Base-by-base conservation (phyloP, 306 rosid genomes). In the Delonix regia region DNA sequence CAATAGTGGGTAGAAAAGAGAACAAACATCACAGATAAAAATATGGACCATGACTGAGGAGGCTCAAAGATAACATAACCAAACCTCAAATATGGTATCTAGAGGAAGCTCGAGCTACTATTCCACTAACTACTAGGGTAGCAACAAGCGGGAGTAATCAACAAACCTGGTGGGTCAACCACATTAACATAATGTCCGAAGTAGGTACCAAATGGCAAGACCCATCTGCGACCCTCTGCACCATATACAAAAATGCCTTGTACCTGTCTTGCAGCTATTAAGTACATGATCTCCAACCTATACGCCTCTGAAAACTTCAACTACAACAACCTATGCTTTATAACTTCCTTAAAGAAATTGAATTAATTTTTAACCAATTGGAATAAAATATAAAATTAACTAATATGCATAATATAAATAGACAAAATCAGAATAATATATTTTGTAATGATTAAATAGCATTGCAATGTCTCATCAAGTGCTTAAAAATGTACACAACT, bases 161-260 rank as follows among this genome's bases (percentile, higher is more conserved):
- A 76, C 45, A 16, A 53, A 94, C 98, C 94, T 94, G 97, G 88
- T 94, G 99, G 49, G 90, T 89, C 28, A 94, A 59, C 95, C 94
- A 89, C 89, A 94, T 92, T 64, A 92, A 85, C 81, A 89, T 72
- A 69, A 94, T 84, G 69, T 94, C 97, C 15, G 96, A 90, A 77
- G 99, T 79, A 78, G 93, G 95, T 62, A 92, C 95, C 75, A 90
- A 83, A 68, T 80, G 84, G 41, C 86, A 82, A 83, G 78, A 52
- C 65, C 82, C 87, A 75, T 79, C 89, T n/a, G 49, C 66, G 9
- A 78, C 81, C 45, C 84, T 88, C 78, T 83, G 92, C 75, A 88
- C 4, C 88, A 86, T 66, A 65, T 81, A 69, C 85, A 92, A 79
- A 81, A 94, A 92, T 5, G 85, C 91, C 86, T 75, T 94, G 77